A percentile compares a stretch with the other conserved stretches of the same genome.
phyloP scores from a whole-genome alignment of 371 early-diverging fungal genomes.

The Rhizomucor miehei region DNA sequence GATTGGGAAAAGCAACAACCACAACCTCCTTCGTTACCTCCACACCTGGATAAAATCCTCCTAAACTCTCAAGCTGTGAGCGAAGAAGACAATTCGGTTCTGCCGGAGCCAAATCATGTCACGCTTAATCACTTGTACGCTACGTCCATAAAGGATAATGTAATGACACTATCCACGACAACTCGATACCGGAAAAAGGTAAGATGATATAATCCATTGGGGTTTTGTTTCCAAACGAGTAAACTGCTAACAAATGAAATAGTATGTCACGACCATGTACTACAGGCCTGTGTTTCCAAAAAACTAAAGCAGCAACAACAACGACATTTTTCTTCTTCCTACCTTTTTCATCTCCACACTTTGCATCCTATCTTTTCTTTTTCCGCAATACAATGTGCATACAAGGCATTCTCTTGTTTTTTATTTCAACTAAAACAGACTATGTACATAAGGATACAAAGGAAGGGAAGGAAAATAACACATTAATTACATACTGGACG shows the following conservation, averaged over 20 bases:
- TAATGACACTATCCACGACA: conserved; percentile 91
- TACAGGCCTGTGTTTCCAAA: conserved; percentile 69
- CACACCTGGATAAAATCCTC: conserved; percentile 89
- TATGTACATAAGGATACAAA: neutral
- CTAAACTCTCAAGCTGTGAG: conserved; percentile 69
- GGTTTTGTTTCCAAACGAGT: neutral
- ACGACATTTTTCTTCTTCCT: too few relatives aligned
- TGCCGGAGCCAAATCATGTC: conserved; percentile 93
- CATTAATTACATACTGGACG: neutral
- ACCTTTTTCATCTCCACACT: too few relatives aligned
- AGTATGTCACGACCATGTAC: conserved; percentile 81
- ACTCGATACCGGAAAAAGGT: conserved; percentile 87
- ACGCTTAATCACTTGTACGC: conserved; percentile 95
- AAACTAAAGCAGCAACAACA: neutral
- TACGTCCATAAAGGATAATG: conserved; percentile 92
- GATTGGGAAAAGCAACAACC: conserved; percentile 42
- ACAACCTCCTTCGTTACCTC: conserved; percentile 87
- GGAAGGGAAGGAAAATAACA: too few relatives aligned
- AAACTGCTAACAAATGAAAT: conserved; percentile 2
- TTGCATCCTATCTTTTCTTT: too few relatives aligned
- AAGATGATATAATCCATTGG: conserved; percentile 21
- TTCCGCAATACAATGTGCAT: too few relatives aligned
- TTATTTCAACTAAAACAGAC: neutral
- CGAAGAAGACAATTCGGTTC: conserved; percentile 74
- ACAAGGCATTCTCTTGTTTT: neutral